Evolutionary conservation across 306 rosid genomes (phyloP).

Genomic region (Cyclanthera cordifolia): DNA sequence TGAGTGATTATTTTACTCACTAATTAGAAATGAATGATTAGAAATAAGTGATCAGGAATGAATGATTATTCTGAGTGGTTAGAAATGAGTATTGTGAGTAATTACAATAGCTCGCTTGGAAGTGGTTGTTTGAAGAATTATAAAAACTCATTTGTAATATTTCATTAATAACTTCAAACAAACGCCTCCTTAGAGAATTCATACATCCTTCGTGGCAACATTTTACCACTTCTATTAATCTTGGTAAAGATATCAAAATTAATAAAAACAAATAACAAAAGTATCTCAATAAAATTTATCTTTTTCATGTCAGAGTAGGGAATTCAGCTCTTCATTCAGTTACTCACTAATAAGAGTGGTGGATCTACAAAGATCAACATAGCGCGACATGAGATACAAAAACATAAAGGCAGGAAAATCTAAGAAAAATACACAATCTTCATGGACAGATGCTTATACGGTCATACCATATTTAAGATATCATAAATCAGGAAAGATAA

Average conservation of each 20-base stretch:
- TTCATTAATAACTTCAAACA: too few species aligned
- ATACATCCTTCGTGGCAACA: not conserved
- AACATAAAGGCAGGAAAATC: not conserved
- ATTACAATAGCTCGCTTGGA: too few species aligned
- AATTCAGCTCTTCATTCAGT: not conserved
- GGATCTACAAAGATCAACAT: not conserved
- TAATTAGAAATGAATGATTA: too few species aligned
- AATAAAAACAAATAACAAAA: not conserved
- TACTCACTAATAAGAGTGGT: not conserved
- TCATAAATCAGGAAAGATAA: not conserved
- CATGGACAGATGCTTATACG: not conserved
- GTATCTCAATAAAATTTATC: not conserved
- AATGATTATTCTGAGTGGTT: too few species aligned
- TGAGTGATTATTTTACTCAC: too few species aligned
- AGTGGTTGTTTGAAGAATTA: too few species aligned
- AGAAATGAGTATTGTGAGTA: too few species aligned
- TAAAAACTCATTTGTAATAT: too few species aligned
- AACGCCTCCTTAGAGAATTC: too few species aligned
- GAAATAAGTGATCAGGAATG: too few species aligned
- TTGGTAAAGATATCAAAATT: not conserved
- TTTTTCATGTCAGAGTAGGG: not conserved
- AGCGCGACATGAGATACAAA: slow-evolving; percentile 7
- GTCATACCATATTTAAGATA: too few species aligned
- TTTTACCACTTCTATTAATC: not conserved
- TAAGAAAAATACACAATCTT: not conserved